Evolutionary conservation across 23 red algal species (phyloP).

Genomic region (Chondrus crispus): DNA sequence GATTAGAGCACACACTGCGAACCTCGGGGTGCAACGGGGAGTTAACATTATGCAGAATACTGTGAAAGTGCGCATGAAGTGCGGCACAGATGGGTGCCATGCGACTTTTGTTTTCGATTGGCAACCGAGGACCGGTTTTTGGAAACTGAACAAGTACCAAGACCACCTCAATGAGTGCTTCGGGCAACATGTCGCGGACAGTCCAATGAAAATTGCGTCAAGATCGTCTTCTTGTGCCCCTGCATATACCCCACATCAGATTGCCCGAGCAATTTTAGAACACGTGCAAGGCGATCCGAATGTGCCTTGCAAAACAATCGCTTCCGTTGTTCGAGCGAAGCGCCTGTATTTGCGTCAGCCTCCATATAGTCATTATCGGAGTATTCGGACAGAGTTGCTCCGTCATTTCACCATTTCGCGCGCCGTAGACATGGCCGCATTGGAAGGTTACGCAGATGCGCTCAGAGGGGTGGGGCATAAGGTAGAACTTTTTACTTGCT

Average conservation of each 20-base stretch:
- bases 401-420: not conserved
- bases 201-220: not conserved
- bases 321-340: not conserved
- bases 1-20: constrained; percentile 15
- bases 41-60: not conserved
- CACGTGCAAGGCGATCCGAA: constrained; percentile 10
- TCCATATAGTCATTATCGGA: not conserved
- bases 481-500: not conserved
- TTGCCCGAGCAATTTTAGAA: not conserved
- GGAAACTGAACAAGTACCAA: constrained; percentile 11
- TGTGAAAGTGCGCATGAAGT: not conserved
- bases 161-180: constrained; percentile 5
- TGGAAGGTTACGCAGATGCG: not conserved
- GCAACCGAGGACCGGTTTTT: constrained; percentile 1
- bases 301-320: not conserved
- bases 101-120: constrained; percentile 1
- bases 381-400: not conserved
- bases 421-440: constrained; percentile 24
- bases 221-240: not conserved
- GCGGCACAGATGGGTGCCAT: not conserved
- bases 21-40: not conserved
- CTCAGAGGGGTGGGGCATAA: not conserved
- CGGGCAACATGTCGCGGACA: no score
- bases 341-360: constrained; percentile 11
- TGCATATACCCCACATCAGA: constrained; percentile 3